Percentiles rank a stretch among this genome's conserved stretches.
Evolutionary conservation across 2,329 filamentous ascomycete species (phyloP).

Genomic region (Nigrospora sphaerica): DNA sequence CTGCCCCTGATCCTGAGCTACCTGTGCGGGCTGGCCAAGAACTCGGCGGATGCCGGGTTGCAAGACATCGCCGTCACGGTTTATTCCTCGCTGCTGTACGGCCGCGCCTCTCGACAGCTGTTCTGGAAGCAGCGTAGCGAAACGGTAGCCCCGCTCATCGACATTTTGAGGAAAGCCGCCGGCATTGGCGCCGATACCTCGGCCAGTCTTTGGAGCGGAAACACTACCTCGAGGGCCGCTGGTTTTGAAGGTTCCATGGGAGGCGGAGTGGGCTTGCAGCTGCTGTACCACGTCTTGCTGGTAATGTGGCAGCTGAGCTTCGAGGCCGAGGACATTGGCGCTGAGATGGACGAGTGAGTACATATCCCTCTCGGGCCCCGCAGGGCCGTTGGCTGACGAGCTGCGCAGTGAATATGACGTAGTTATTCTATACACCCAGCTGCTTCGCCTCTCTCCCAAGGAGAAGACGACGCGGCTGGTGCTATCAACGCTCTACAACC

Average conservation of each 20-base stretch:
- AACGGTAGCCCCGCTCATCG: conserved; percentile 73
- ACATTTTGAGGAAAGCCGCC: conserved; percentile 74
- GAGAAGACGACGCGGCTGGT: conserved; percentile 95
- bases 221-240: conserved; percentile 44
- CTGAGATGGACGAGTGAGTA: conserved; percentile 77
- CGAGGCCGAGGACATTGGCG: conserved; percentile 66
- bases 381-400: conserved; percentile 14
- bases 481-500: conserved; percentile 81
- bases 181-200: conserved; percentile 58
- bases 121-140: conserved; percentile 91
- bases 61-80: conserved; percentile 95
- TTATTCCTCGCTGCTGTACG: conserved; percentile 79
- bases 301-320: conserved; percentile 97
- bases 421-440: conserved; percentile 82
- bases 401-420: conserved; percentile 80
- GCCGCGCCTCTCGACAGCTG: conserved; percentile 63
- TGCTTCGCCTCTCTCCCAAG: conserved; percentile 87
- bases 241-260: conserved; percentile 59
- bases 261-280: conserved; percentile 82
- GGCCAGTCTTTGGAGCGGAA: conserved; percentile 55
- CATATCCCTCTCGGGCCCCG: background rate
- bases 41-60: conserved; percentile 70
- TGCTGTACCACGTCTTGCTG: conserved; percentile 88
- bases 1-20: conserved; percentile 81
- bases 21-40: conserved; percentile 75